Base-by-base conservation (phyloP, 495 filamentous ascomycete species). In the Viridothelium virens region DNA sequence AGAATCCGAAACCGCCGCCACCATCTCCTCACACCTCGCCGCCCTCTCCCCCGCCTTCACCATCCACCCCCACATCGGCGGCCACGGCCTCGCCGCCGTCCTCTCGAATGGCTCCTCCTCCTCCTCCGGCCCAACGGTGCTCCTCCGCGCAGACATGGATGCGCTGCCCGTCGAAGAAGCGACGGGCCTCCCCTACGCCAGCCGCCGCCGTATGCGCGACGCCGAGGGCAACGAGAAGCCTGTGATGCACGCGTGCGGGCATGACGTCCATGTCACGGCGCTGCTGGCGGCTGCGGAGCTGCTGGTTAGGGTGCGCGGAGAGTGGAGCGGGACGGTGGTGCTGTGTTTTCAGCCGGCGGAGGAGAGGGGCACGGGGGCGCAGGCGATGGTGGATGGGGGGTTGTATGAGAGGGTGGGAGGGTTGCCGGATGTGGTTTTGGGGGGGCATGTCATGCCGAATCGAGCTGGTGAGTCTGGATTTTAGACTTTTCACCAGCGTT, bases 161-260 rank as follows among this genome's bases (percentile, higher is more conserved):
- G 87, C 81, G 2, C 75, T 88, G 0, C 87, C 86, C 0, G 71
- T 87, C 1, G 69, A 78, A 69, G 86, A 89, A 68, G 68, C 77
- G 47, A 87, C 84, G 0, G 80, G 78, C 0, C 73, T 87, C 1
- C 73, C 75, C 11, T 88, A 87, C 69, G 81, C 83, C 0, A 86
- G 82, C 71, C 79, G 68, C 18, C 76, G 69, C 18, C 67, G 68
- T 6, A 77, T 75, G 66, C 69, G 72, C 5, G 79, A 78, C 61
- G 67, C 67, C 4, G 74, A 82, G 31, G 85, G 85, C 2, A 64
- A 70, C 0, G 73, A 75, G 56, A 77, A 78, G 53, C 82, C 83
- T 0, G 84, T 86, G 1, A 87, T 87, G 86, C 86, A 88, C 72
- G 85, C 87, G 38, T 88, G 85, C 73, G 86, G 86, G 0, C 86